Base-by-base conservation (phyloP, 768 basidiomycete genomes). In the Podaxis sp. region DNA sequence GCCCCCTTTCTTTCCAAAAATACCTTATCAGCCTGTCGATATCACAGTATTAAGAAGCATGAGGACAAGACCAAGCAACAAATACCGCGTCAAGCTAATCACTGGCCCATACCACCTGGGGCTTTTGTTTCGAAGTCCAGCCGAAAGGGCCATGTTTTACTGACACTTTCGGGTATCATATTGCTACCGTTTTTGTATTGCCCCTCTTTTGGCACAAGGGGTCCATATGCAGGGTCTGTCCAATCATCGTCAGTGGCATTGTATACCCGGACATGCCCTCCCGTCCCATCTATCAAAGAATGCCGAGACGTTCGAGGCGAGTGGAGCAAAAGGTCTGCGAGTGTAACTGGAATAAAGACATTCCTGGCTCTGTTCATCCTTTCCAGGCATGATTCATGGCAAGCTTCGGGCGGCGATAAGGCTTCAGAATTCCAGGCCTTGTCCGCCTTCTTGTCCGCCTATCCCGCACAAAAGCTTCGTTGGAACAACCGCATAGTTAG, bases 261-360 rank as follows among this genome's bases (percentile, higher is more conserved):
- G 25, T 33, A 22, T 29, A 0, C 13, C 15, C 27, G 50, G 50
- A 22, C 52, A 33, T 19, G 36, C 29, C 15, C 8, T 19, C 3
- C 19, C 13, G 19, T 53, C 17, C 4, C 53, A 54, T 61, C 53
- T 49, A 61, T 61, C 60, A 60, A 52, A 47, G 52, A 38, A 58
- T 58, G 17, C 15, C n/a, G 24, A 50, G 60, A 55, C n/a, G 27
- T 27, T 36, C 53, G 37, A 55, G 33, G 29, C 27, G 11, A 22
- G 40, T 54, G 52, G 53, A 55, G 53, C 19, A 25, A 25, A 54
- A 36, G 47, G 36, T 43, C 22, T 50, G 17, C 2, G 6, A 38
- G 53, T 24, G 6, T 41, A 61, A 22, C 19, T 36, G 47, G 43
- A 50, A 47, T 19, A 37, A 55, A 46, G 33, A 17, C 25, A 50